phyloP scores from a whole-genome alignment of 805 yeast species.

The Kuraishia ogatae region DNA sequence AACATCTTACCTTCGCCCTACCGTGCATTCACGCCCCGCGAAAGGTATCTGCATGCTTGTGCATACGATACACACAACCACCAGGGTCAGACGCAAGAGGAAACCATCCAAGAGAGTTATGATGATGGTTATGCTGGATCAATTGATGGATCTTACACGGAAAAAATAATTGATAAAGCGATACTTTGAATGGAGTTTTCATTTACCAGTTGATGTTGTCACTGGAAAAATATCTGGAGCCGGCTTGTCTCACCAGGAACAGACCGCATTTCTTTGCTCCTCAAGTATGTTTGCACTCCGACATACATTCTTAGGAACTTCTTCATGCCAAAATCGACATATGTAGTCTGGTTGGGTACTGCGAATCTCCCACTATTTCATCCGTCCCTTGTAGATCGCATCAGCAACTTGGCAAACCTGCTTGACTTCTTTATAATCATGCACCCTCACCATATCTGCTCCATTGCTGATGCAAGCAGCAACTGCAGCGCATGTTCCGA shows the following conservation, averaged over 20 bases:
- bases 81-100: not conserved
- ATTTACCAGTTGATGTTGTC: no score
- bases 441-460: constrained; percentile 81
- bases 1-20: not conserved
- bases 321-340: no score
- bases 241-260: no score
- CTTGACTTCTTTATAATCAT: constrained; percentile 57
- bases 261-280: no score
- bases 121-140: not conserved
- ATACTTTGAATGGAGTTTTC: no score
- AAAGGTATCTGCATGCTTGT: not conserved
- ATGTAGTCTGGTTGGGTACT: no score
- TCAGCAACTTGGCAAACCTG: constrained; percentile 12
- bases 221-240: no score
- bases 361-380: not conserved
- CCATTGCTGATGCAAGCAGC: constrained; percentile 67
- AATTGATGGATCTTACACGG: no score
- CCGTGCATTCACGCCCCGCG: not conserved
- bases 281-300: no score
- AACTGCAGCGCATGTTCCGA: constrained; percentile 71
- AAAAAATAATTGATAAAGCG: no score
- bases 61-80: not conserved
- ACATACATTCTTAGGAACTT: no score
- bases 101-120: no score
- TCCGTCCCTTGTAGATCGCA: constrained; percentile 3